A percentile compares a stretch with the other conserved stretches of the same genome.
phyloP scores from a whole-genome alignment of 306 rosid genomes.

The Cicer yamashitae region DNA sequence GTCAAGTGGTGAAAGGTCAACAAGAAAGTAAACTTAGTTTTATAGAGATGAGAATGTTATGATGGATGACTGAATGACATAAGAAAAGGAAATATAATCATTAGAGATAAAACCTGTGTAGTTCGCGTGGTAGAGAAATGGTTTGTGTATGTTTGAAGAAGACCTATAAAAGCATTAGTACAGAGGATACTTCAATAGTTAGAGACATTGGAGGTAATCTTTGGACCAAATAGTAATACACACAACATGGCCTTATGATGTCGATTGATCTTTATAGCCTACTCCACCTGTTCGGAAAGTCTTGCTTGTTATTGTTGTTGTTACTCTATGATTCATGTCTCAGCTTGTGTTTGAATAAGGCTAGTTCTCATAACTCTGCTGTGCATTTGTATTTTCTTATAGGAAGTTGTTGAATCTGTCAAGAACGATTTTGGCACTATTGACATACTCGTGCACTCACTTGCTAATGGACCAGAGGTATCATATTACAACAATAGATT shows the following conservation, averaged over 20 bases:
- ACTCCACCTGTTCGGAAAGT: background rate
- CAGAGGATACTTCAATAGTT: too few relatives aligned
- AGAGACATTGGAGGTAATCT: too few relatives aligned
- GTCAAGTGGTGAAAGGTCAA: too few relatives aligned
- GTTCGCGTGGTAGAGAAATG: background rate
- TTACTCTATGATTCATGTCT: background rate
- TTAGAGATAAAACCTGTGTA: background rate
- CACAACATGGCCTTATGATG: background rate
- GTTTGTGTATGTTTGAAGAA: background rate
- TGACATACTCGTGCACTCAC: slow-evolving; percentile 99
- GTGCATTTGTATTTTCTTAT: slow-evolving; percentile 44
- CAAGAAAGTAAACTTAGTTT: too few relatives aligned
- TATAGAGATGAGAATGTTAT: too few relatives aligned
- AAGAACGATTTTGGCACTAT: slow-evolving; percentile 91
- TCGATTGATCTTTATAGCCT: background rate
- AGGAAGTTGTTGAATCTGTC: slow-evolving; percentile 93
- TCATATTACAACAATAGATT: slow-evolving; percentile 5
- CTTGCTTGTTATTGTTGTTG: background rate
- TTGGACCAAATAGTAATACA: too few relatives aligned
- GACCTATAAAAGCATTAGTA: background rate
- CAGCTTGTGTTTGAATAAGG: background rate
- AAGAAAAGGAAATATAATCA: too few relatives aligned
- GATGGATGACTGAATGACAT: too few relatives aligned
- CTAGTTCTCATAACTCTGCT: slow-evolving; percentile 8
- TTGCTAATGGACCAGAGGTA: slow-evolving; percentile 99